phyloP scores from a whole-genome alignment of 2,329 filamentous ascomycete genomes.

The Botryotinia globosa region DNA sequence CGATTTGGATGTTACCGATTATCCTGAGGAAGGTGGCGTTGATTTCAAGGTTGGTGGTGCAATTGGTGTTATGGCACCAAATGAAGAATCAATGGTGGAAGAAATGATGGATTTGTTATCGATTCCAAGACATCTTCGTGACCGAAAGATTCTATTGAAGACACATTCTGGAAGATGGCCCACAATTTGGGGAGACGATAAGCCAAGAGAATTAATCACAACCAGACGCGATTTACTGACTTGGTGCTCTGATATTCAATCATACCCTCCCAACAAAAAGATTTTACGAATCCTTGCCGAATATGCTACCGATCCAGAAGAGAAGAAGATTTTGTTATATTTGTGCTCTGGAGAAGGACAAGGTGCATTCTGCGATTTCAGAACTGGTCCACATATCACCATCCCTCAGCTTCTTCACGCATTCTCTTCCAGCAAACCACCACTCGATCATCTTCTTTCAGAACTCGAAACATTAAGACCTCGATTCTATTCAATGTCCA shows the following conservation, averaged over 20 bases:
- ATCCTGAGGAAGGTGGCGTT: slow-evolving; percentile 76
- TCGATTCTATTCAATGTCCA: slow-evolving; percentile 96
- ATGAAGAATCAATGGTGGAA: slow-evolving; percentile 72
- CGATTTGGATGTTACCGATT: slow-evolving; percentile 93
- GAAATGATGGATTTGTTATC: slow-evolving; percentile 79
- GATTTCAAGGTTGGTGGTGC: slow-evolving; percentile 97
- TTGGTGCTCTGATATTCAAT: slow-evolving; percentile 94
- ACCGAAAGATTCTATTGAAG: slow-evolving; percentile 76
- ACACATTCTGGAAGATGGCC: slow-evolving; percentile 87
- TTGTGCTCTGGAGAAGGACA: slow-evolving; percentile 89
- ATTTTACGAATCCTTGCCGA: slow-evolving; percentile 84
- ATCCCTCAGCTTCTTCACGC: slow-evolving; percentile 82
- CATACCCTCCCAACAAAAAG: slow-evolving; percentile 84
- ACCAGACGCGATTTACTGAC: slow-evolving; percentile 89
- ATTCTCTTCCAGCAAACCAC: slow-evolving; percentile 88
- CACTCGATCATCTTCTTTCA: slow-evolving; percentile 76
- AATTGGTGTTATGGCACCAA: slow-evolving; percentile 89
- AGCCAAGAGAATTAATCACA: slow-evolving; percentile 79
- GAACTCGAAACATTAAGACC: slow-evolving; percentile 89
- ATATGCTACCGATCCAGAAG: slow-evolving; percentile 72
- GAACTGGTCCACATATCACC: slow-evolving; percentile 83
- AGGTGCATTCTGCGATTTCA: slow-evolving; percentile 88
- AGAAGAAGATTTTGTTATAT: slow-evolving; percentile 85
- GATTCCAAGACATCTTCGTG: slow-evolving; percentile 76
- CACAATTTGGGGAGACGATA: slow-evolving; percentile 94